Evolutionary conservation across 495 filamentous ascomycete genomes (phyloP), one percentile per base, ranked within the genome.

Genomic region (Annulohypoxylon stygium): DNA sequence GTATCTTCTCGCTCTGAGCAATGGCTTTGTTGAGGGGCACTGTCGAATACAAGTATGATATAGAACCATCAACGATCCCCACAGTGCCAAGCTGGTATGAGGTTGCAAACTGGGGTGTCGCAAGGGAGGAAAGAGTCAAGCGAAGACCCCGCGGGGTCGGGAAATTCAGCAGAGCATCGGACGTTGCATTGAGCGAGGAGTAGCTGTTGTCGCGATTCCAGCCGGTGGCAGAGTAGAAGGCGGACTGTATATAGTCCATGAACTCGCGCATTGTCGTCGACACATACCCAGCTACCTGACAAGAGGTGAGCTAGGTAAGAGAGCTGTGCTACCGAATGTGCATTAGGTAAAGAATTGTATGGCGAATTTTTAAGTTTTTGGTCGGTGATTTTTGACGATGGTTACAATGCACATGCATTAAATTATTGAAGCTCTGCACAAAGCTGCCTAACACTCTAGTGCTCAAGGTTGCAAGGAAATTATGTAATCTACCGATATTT

Each of bases 181-280:
- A 90, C 12, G 97, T 97, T 48, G 91, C 91, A 50, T 93, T 98
- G 67, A 99, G 87, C 41, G 91, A 88, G 65, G 92, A 90, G 82
- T 99, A 99, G 12, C 90, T 93, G 81, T 97, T 98, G 83, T 99
- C 94, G 68, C 89, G 87, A 78, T 95, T 93, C 96, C 96, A 98
- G 72, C 89, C 85, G 5, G 94, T 94, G 63, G 91, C 90, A 81
- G 91, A 86, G 80, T 93, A 92, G 83, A 98, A 99, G 79, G 93
- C 91, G 79, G 93, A 89, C 81, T 97, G 95, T 81, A 99, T 90
- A 82, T 97, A 95, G 78, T 98, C 93, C 95, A 98, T 99, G 85
- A 98, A 99, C 80, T 93, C 91, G 83, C 97, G 90, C 96, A 99
- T 99, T 48, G 58, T 79, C 30, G 59, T 18, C 39, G 53, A 65